Evolutionary conservation across 139 green algal genomes (phyloP), one percentile per base, ranked within the genome.

Genomic region (Volvox reticuliferus): DNA sequence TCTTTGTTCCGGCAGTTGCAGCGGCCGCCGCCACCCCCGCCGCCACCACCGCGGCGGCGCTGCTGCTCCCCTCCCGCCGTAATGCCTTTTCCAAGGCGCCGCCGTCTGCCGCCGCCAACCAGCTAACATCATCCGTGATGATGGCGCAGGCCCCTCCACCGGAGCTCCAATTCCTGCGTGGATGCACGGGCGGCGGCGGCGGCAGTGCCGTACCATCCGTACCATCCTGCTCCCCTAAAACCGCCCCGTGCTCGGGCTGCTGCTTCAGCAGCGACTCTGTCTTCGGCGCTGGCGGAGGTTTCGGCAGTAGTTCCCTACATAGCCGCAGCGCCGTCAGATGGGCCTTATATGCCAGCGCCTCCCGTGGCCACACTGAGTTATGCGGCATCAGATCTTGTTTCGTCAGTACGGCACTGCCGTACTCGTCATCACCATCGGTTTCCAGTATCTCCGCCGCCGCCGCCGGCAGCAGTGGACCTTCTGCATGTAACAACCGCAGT

Each of bases 311-410:
- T 19, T 36, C 32, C 22, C 28, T 62, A 26, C 82, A 88, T 3
- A 88, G 2, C 33, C 28, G 33, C 82, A 88, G 82, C 33, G 82
- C 82, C 35, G 82, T 88, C 65, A 88, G 21, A 36, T 88, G 82
- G 63, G 82, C 82, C 65, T 65, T 79, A 32, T 79, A 88, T 16
- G 82, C 82, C 13, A 88, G 18, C 6, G 82, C 82, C 24, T 88
- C 82, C 16, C 35, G 65, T 0, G 82, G 82, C 82, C 82, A 88
- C 65, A 88, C 33, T 12, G 82, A 36, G 65, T 88, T 79, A 36
- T 79, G 65, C 63, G 82, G 82, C 13, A 20, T 36, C 21, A 88
- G 65, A 35, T 88, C 82, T 9, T 67, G 65, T 21, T 61, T 50
- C 14, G 81, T 71, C n/a, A 87, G 61, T 61, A 87, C 62, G 61